Base-by-base conservation (phyloP, 2,329 filamentous ascomycete species). In the Fusarium palustre region DNA sequence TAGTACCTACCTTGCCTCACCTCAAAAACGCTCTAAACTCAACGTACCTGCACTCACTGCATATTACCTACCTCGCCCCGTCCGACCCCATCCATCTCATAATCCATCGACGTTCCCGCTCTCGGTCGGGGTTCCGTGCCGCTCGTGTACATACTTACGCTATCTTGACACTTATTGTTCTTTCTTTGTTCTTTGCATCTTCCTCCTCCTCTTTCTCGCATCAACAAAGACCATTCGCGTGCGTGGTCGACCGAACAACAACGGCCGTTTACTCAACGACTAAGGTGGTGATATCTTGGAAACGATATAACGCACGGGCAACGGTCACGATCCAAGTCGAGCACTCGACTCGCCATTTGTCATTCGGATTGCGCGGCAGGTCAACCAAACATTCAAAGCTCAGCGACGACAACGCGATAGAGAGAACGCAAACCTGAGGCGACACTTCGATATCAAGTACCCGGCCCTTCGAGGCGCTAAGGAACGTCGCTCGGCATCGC, bases 121-220 rank as follows among this genome's bases (percentile, higher is more conserved):
- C 63, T 65, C 67, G 63, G 68, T 68, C 67, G 67, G 68, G 67
- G 59, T 70, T 68, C 68, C 55, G 67, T 64, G 68, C 68, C 67
- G 55, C 55, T 70, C 45, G 58, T 70, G 68, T 70, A 70, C 64
- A 64, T 70, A 63, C 45, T 55, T 60, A 25, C 55, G 54, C 53
- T 59, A 65, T 65, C 62, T 65, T 53, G 54, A 60, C 62, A 65
- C 38, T 50, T 60, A 48, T 48, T 34, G 41, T 41, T 60, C 42
- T 54, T 50, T 50, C 45, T 49, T 64, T 48, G 43, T 66, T 63
- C 20, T 42, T 22, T 59, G 47, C 57, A 59, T 59, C 47, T 50
- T 64, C 49, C 38, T 50, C 38, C 47, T 61, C 48, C 25, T 58
- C 53, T 39, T 24, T 53, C 39, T 34, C 56, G 34, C 25, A 47